Base-by-base conservation (phyloP, 208 protist genomes). In the Porcisia hertigi region DNA sequence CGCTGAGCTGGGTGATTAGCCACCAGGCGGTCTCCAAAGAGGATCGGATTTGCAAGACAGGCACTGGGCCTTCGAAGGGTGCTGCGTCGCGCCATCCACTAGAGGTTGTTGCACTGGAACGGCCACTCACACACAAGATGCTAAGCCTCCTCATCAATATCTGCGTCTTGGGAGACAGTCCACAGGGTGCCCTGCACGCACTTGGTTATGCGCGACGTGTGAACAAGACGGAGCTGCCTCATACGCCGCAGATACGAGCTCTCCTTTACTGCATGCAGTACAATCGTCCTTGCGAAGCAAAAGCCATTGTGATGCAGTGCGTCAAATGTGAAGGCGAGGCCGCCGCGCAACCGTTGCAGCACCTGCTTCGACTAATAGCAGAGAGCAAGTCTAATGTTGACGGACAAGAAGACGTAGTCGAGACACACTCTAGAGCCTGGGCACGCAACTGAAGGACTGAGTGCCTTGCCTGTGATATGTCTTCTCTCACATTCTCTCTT, bases 231-330 rank as follows among this genome's bases (percentile, higher is more conserved):
- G 88, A 95, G 81, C 81, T 97, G 65, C 66, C 80, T 3, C 59
- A 89, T 34, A 83, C 91, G 2, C 73, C 83, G 25, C 86, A 94
- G 71, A 92, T 96, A 43, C 81, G 73, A 3, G 90, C 93, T 2
- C 45, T 97, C 34, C 81, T 97, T 11, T 93, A 91, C 73, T 95
- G 91, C 72, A 84, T 93, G 75, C 72, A 85, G 69, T 94, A 96
- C 74, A 55, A 89, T 69, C 85, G 91, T n/a, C 87, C 86, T 3
- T 82, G 79, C 25, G 91, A 97, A 71, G 93, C 90, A 16, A 82
- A 92, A 67, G 84, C 87, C 6, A 88, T 97, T 60, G 85, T 97
- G n/a, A 25, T 55, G 60, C 77, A 90, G 25, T 81, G 81, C 9
- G 85, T 76, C 65, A 76, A 73, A 55, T 75, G 85, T 20, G 45